phyloP scores from a whole-genome alignment of 2,329 filamentous ascomycete species.

The Nectriaceae sp. region DNA sequence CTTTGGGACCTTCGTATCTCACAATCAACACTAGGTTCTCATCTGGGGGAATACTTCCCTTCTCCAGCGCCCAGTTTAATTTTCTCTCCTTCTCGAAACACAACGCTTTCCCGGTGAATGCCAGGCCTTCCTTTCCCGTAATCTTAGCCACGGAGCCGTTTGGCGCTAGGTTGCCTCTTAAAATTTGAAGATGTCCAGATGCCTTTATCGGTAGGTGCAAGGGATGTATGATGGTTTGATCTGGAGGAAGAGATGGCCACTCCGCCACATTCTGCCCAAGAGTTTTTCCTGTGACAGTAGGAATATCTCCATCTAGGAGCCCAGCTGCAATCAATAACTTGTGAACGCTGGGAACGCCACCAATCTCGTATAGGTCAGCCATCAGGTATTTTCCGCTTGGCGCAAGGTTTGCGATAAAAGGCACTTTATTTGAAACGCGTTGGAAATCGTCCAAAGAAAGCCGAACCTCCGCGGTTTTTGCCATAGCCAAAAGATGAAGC shows the following conservation, averaged over 20 bases:
- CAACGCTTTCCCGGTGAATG: constrained; percentile 75
- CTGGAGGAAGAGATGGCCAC: constrained; percentile 73
- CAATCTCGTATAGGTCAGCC: constrained; percentile 81
- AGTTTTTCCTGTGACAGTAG: constrained; percentile 82
- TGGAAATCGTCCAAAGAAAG: constrained; percentile 65
- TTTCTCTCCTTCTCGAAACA: constrained; percentile 85
- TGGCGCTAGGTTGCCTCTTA: constrained; percentile 83
- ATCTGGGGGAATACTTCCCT: constrained; percentile 52
- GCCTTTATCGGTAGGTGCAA: constrained; percentile 72
- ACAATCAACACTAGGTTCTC: constrained; percentile 82
- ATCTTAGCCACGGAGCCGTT: constrained; percentile 91
- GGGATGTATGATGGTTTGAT: constrained; percentile 82
- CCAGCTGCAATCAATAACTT: constrained; percentile 77
- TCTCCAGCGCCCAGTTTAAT: constrained; percentile 74
- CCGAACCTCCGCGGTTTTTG: constrained; percentile 73
- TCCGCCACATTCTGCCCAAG: constrained; percentile 76
- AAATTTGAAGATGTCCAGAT: constrained; percentile 83
- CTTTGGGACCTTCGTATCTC: constrained; percentile 88
- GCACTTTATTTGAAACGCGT: constrained; percentile 61
- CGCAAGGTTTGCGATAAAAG: constrained; percentile 80
- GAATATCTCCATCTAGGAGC: constrained; percentile 73
- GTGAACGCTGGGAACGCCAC: constrained; percentile 79
- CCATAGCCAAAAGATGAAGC: constrained; percentile 86
- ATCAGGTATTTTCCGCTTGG: constrained; percentile 82
- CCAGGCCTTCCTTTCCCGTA: constrained; percentile 86